Base-by-base conservation (phyloP, 495 filamentous ascomycete genomes). In the Trichoderma virens region DNA sequence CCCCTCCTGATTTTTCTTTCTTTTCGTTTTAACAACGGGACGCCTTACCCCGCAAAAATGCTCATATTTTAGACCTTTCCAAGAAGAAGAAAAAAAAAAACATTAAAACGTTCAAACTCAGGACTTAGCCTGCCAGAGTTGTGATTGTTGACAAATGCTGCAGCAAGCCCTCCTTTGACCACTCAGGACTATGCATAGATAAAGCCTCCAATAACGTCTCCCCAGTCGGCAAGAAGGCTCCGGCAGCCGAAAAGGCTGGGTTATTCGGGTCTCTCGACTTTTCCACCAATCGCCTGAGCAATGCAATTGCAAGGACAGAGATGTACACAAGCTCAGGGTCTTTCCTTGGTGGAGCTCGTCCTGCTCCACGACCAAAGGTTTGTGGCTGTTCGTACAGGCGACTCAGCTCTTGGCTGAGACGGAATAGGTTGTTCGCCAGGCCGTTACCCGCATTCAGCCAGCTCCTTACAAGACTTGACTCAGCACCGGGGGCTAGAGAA, bases 391-490 rank as follows among this genome's bases (percentile, higher is more conserved):
- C 79, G 30, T 72, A 76, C 61, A 90, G 85, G 3, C 80, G 80
- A 68, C 88, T 90, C 11, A 97, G 76, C 5, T 86, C 73, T 51
- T 87, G 86, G 13, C 90, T 83, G 5, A 97, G 79, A 23, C 84
- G 77, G 60, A 93, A 82, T 5, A 97, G 81, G 71, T 87, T 90
- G 62, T 88, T 81, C 3, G 91, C 89, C 72, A 96, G 96, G 1
- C 91, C 91, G 71, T 95, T 91, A 41, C 88, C 86, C 18, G 89
- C 92, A 20, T 87, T 83, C 20, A 98, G 83, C 94, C 94, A 98
- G 2, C 81, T 77, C 54, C 85, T 83, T n/a, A 92, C 88, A 16
- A 96, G 79, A 9, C 81, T 77, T 28, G 78, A 83, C 67, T 96
- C 92, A 23, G 83, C 81, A 0, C 82, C 83, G n/a, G 90, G 90